phyloP scores from a whole-genome alignment of 1,139 yeast genomes.

The Candida glucosophila region DNA sequence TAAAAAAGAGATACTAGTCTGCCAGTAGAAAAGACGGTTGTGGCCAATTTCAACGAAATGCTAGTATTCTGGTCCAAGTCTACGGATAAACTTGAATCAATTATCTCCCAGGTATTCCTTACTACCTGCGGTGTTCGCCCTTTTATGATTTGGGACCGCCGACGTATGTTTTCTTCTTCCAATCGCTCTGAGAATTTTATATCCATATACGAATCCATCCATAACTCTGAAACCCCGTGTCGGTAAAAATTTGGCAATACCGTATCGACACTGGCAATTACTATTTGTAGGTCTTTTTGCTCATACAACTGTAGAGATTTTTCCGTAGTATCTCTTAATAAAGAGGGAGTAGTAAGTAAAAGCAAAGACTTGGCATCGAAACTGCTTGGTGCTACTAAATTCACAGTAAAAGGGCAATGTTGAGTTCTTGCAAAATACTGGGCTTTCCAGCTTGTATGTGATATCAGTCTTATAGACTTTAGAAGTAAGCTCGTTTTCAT shows the following conservation, averaged over 20 bases:
- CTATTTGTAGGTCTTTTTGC: constrained; percentile 24
- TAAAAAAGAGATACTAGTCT: constrained; percentile 31
- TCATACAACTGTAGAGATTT: constrained; percentile 23
- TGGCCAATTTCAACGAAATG: constrained; percentile 25
- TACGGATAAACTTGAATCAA: constrained; percentile 18
- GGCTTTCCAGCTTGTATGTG: no score
- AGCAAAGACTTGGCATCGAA: constrained; percentile 17
- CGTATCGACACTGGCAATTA: constrained; percentile 44
- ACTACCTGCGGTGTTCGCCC: constrained; percentile 12
- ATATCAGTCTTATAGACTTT: no score
- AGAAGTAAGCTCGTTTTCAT: no score
- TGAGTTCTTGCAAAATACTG: constrained; percentile 8
- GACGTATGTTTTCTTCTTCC: constrained; percentile 8
- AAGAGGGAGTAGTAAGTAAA: constrained; percentile 36
- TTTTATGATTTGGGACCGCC: constrained; percentile 14
- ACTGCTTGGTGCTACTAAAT: constrained; percentile 8
- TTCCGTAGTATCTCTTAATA: constrained; percentile 25
- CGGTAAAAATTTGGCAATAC: constrained; percentile 27
- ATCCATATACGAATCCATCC: constrained; percentile 28
- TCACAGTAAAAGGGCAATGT: constrained; percentile 11
- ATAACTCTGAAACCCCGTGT: constrained; percentile 39
- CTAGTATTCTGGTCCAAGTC: constrained; percentile 9
- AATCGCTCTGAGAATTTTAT: constrained; percentile 15
- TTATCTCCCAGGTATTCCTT: constrained; percentile 29
- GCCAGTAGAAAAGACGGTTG: constrained; percentile 32